Evolutionary conservation across 2,329 filamentous ascomycete genomes (phyloP), one percentile per base, ranked within the genome.

Genomic region (Graphium sp.): DNA sequence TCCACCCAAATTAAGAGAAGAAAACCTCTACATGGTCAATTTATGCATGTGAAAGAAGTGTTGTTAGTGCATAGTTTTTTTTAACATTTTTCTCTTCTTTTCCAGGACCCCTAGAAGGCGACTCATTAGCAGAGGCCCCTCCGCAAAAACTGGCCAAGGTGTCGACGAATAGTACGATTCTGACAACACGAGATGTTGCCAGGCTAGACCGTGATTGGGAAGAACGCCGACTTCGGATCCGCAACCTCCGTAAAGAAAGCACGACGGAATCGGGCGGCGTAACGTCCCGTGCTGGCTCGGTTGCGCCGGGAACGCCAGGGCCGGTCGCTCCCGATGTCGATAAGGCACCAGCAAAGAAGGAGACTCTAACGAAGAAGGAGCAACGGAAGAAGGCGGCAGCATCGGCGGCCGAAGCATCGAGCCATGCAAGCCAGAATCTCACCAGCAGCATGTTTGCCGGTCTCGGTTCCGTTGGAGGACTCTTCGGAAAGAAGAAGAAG

Each of bases 291-390:
- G 42, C 66, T 16, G 62, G 68, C 10, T 68, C 68, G 15, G 56
- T 62, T 9, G 68, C 68, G 11, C 30, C 47, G 58, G 2, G 62
- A 4, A 32, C 30, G 3, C 25, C 30, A 2, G 30, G 30, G 6
- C 21, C 20, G 9, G 25, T 22, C 10, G 13, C 24, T 4, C 16
- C 16, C 10, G 25, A 27, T 6, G 26, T 12, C 17, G 16, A 14
- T 18, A 17, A n/a, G n/a, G n/a, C n/a, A n/a, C n/a, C n/a, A n/a
- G n/a, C n/a, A n/a, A n/a, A 18, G 5, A 38, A 69, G 38, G 87
- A 84, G 48, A 63, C 72, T 4, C 63, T 81, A 29, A 79, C 77
- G 5, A 94, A 94, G 61, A 94, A 94, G 55, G 84, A 93, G 48
- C 63, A 61, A 35, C 71, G 77, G 45, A 82, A 76, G 49, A 78